phyloP scores from a whole-genome alignment of 352 stramenopile species.

The Phytopythium helicoides region DNA sequence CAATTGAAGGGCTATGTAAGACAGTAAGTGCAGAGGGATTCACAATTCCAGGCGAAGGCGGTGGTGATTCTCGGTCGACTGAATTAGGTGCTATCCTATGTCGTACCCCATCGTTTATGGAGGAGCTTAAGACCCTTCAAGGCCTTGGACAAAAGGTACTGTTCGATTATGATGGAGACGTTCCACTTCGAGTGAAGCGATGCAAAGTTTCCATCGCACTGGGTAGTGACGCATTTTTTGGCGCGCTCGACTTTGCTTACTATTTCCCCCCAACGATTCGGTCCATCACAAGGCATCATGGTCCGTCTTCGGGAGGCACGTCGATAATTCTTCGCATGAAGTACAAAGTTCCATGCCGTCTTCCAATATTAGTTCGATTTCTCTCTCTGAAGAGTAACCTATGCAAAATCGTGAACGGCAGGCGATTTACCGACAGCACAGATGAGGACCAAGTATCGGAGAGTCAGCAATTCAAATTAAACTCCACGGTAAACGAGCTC shows the following conservation, averaged over 20 bases:
- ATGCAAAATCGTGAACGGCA: constrained; percentile 17
- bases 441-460: not conserved
- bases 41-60: not conserved
- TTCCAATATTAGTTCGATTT: constrained; percentile 58
- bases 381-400: constrained; percentile 24
- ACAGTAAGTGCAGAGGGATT: constrained; percentile 23
- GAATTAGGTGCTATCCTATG: constrained; percentile 25
- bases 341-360: constrained; percentile 45
- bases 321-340: constrained; percentile 66
- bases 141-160: constrained; percentile 2
- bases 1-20: constrained; percentile 25
- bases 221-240: constrained; percentile 42
- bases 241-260: constrained; percentile 40
- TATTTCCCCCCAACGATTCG: constrained; percentile 61
- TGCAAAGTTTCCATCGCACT: constrained; percentile 45
- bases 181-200: constrained; percentile 15
- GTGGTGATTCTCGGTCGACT: not conserved
- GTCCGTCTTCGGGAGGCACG: constrained; percentile 54
- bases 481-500: not conserved
- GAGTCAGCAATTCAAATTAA: not conserved
- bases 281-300: constrained; percentile 66
- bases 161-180: constrained; percentile 10
- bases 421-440: not conserved
- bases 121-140: constrained; percentile 40
- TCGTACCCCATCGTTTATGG: constrained; percentile 49